Base-by-base conservation (phyloP, 139 green algal species). In the Tetraselmis striata region DNA sequence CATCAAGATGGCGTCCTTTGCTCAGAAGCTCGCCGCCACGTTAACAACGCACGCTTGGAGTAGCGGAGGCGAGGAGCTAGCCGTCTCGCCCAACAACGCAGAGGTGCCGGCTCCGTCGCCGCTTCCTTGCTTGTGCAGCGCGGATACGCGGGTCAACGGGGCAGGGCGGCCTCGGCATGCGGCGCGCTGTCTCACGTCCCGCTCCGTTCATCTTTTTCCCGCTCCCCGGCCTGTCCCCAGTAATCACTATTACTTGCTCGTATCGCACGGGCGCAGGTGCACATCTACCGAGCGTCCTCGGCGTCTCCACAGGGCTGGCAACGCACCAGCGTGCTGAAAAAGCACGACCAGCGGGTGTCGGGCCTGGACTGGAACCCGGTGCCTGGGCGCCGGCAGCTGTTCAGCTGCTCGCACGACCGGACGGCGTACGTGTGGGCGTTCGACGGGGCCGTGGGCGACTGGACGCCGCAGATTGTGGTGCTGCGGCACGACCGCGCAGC, bases 301-400 rank as follows among this genome's bases (percentile, higher is more conserved):
- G 5, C 18, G 45, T 67, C 45, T 67, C 45, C 45, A 67, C 29
- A 80, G 1, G 59, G 18, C 1, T 80, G 31, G 78, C 1, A 29
- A 11, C 82, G 77, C 27, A 79, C 32, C 22, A 26, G 29, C 27
- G 58, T 27, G 28, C 27, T 87, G 1, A 59, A 30, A 28, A 76
- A 87, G 26, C 84, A 87, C 80, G 80, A 82, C 31, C 80, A 87
- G 77, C 84, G 84, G 25, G 80, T 87, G 25, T 81, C 84, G 28
- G 80, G 80, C 1, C 29, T 87, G 23, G 76, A 84, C 31, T 87
- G 84, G 84, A 83, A 79, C 76, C 45, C 45, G 5, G 45, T 67
- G 5, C 18, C 45, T 67, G 45, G 45, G 45, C 45, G 18, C 11
- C 45, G 45, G 45, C 77, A 80, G 77, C 59, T 87, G 11, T 79